Percentiles rank a stretch among this genome's conserved stretches.
These are phyloP conservation scores for Helicocarpus griseus DNA, from an alignment of 2,329 filamentous ascomycete species.

Conservation along the genomic window DNA sequence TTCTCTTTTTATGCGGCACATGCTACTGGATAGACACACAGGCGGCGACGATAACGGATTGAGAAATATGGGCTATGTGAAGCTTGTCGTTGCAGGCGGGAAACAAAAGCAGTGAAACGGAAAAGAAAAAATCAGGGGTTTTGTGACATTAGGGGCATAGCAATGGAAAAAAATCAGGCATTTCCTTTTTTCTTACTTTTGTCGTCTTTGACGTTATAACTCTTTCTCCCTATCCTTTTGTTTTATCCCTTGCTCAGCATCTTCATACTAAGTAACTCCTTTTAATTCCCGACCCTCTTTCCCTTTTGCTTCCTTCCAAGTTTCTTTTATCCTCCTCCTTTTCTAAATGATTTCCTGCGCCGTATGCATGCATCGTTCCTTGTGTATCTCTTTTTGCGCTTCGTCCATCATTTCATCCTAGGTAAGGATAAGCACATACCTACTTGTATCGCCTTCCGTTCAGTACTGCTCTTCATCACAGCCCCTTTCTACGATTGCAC, in stretches of 20 bases:
- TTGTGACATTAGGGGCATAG: not conserved
- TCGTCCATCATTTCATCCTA: too few species aligned
- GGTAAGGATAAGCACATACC: too few species aligned
- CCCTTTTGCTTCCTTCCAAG: too few species aligned
- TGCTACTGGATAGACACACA: not conserved
- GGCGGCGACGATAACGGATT: not conserved
- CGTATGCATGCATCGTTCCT: too few species aligned
- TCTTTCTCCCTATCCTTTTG: not conserved
- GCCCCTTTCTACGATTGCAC: not conserved
- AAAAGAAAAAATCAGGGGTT: not conserved
- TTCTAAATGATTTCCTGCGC: too few species aligned
- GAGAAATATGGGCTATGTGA: not conserved
- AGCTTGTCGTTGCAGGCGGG: not conserved
- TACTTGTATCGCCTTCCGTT: too few species aligned
- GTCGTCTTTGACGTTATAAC: too few species aligned
- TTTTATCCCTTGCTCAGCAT: not conserved
- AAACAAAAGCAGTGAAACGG: not conserved
- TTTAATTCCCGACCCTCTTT: not conserved
- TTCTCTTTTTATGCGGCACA: not conserved
- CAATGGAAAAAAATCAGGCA: not conserved
- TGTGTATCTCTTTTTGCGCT: too few species aligned
- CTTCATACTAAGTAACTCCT: not conserved
- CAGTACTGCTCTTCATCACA: too few species aligned
- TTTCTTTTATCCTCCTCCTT: too few species aligned
- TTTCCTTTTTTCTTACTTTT: conserved; percentile 1